Evolutionary conservation across 2,329 filamentous ascomycete species (phyloP), one percentile per base, ranked within the genome.

Genomic region (Ophiocordyceps camponoti-leonardi): DNA sequence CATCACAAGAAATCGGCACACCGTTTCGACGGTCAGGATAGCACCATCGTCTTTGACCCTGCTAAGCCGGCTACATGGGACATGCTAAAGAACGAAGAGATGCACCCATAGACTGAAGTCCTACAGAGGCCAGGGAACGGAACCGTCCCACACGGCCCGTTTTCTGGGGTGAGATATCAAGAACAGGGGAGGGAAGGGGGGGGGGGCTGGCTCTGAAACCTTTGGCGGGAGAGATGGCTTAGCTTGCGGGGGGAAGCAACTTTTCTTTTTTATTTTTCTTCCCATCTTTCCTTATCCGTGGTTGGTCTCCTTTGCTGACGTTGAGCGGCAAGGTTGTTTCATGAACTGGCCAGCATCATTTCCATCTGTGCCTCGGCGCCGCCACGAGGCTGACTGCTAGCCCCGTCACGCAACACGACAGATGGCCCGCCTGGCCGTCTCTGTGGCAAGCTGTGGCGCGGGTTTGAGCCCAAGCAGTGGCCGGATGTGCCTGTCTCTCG

Each of bases 11-110:
- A 56, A 47, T 56, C 53, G 6, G 52, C 61, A 41, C 61, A 65
- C 51, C 59, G 65, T 1, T 68, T 68, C 48, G 62, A 67, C 52
- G 58, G 58, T 16, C 45, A 48, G 41, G 50, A 57, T 45, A 33
- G 22, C 19, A 18, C 10, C 11, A 23, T 44, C 16, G 53, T 54
- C 13, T 62, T 56, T 49, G 56, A 64, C 49, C 49, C 50, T 31
- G 47, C 20, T 6, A 60, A 54, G 46, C 52, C 53, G 39, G 49
- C 62, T 35, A 67, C 59, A 13, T 67, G 58, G 53, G 59, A 66
- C 45, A 50, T 64, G 47, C 45, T 70, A 3, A 46, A 51, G 39
- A 42, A 49, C 18, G 57, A 50, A 28, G 57, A 53, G 41, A 41
- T 43, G 19, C 35, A 41, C 3, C 45, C 49, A 30, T 51, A 46